Evolutionary conservation across 1,284 basidiomycete genomes (phyloP).

Genomic region (Malassezia japonica): DNA sequence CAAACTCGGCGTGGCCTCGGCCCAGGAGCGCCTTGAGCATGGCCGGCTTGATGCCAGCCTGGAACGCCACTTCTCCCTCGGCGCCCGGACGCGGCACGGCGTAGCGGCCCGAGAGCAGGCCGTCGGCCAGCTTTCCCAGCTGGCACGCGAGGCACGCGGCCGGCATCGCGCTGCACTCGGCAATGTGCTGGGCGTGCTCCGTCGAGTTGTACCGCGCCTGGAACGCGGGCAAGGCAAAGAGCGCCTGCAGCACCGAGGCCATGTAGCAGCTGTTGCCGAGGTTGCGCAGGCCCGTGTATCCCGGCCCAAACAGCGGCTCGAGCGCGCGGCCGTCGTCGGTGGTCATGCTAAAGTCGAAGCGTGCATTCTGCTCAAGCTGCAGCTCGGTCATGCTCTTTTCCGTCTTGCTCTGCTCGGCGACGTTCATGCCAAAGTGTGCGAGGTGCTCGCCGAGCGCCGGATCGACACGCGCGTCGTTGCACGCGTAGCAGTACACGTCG

Average conservation of each 20-base stretch:
- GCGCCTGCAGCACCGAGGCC: conserved; percentile 78
- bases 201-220: conserved; percentile 61
- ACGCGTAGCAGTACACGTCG: conserved; percentile 88
- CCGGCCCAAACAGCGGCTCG: conserved; percentile 77
- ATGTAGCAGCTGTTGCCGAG: conserved; percentile 98
- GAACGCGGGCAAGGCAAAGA: conserved; percentile 75
- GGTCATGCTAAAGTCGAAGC: conserved; percentile 87
- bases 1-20: conserved; percentile 84
- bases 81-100: conserved; percentile 54
- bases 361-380: conserved; percentile 92
- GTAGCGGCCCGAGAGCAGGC: conserved; percentile 83
- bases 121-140: conserved; percentile 83
- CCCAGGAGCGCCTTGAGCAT: conserved; percentile 85
- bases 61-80: conserved; percentile 56
- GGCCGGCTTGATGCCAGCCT: conserved; percentile 71
- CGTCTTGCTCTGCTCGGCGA: conserved; percentile 74
- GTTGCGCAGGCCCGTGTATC: conserved; percentile 79
- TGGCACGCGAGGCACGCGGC: conserved; percentile 92
- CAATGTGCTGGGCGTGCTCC: conserved; percentile 56
- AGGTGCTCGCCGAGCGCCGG: conserved; percentile 69
- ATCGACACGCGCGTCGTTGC: conserved; percentile 77
- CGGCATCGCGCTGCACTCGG: conserved; percentile 59
- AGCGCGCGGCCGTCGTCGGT: conserved; percentile 80
- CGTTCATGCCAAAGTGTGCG: conserved; percentile 73
- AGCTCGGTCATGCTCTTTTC: conserved; percentile 96